Base-by-base conservation (phyloP, 176 grass and related monocot species). In the Otatea glauca region DNA sequence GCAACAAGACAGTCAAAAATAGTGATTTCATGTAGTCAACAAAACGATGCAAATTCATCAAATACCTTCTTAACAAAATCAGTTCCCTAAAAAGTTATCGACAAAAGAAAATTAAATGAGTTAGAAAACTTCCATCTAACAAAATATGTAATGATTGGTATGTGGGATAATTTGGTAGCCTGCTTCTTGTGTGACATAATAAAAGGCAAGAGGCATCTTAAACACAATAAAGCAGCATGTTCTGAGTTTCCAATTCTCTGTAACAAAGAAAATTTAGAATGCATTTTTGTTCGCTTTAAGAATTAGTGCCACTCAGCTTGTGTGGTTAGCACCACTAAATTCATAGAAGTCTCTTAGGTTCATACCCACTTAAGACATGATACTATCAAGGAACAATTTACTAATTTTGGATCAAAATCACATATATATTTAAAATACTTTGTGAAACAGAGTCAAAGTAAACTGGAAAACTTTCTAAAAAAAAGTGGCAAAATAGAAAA, bases 271-370 rank as follows among this genome's bases (percentile, higher is more conserved):
- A 55, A 75, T 29, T 20, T 20, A 18, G 23, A 70, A 43, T 41
- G n/a, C 79, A 56, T 81, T 24, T 81, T 24, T 70, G 49, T 39
- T 78, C 17, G 5, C 51, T 58, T 65, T 13, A 41, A 70, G 23
- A 56, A 71, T 32, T 71, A 60, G 37, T 42, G 48, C 0, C 42
- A 62, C 17, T 72, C 12, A 63, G 44, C 27, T 74, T 50, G 43
- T 15, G 17, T 21, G 21, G 20, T 74, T 29, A 50, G 25, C 25
- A 37, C 5, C 62, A 67, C 27, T 41, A 24, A 67, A 17, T 67
- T 76, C 32, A 72, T 64, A 72, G 4, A 45, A 38, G 32, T 71
- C 3, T 67, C 38, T 44, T 29, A 32, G 4, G 20, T 8, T 7
- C 29, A 18, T 41, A 49, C 37, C 8, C 20, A 63, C 48, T 81